Percentiles rank a stretch among this genome's conserved stretches.
Evolutionary conservation across 139 green algal genomes (phyloP).

Genomic region (Chlamydomonas sp.): DNA sequence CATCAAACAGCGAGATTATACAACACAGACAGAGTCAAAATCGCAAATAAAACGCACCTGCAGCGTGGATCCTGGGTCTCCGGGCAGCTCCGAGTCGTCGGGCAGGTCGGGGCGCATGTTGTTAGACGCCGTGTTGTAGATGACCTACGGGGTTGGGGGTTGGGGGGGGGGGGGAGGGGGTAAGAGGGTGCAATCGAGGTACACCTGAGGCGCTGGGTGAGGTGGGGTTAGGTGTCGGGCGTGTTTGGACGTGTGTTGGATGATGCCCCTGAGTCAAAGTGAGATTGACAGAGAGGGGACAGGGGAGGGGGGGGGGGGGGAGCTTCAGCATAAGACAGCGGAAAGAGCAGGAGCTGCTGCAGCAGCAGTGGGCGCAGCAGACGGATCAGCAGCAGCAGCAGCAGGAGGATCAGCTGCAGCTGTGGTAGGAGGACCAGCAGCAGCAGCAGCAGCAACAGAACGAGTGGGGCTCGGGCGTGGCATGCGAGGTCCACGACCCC

Average conservation of each 20-base stretch:
- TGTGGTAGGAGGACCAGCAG: too few species aligned
- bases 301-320: not conserved
- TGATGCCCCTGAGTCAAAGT: not conserved
- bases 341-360: too few species aligned
- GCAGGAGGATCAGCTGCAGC: too few species aligned
- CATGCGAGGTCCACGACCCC: too few species aligned
- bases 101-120: slow-evolving; percentile 55
- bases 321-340: not conserved
- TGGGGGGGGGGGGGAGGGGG: not conserved
- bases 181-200: too few species aligned
- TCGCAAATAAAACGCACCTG: slow-evolving; percentile 13
- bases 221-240: not conserved
- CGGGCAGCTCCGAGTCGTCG: slow-evolving; percentile 33
- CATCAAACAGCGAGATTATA: not conserved
- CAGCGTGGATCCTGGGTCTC: slow-evolving; percentile 30
- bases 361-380: too few species aligned
- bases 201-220: not conserved
- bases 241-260: not conserved
- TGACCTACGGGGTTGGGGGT: slow-evolving; percentile 39
- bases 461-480: too few species aligned
- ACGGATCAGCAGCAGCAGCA: too few species aligned
- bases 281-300: not conserved
- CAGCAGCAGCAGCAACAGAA: too few species aligned
- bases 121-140: slow-evolving; percentile 53
- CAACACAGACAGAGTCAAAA: slow-evolving; percentile 16